Percentiles rank a stretch among this genome's conserved stretches.
Evolutionary conservation across 495 filamentous ascomycete genomes (phyloP).

Genomic region (Cercophora newfieldiana): DNA sequence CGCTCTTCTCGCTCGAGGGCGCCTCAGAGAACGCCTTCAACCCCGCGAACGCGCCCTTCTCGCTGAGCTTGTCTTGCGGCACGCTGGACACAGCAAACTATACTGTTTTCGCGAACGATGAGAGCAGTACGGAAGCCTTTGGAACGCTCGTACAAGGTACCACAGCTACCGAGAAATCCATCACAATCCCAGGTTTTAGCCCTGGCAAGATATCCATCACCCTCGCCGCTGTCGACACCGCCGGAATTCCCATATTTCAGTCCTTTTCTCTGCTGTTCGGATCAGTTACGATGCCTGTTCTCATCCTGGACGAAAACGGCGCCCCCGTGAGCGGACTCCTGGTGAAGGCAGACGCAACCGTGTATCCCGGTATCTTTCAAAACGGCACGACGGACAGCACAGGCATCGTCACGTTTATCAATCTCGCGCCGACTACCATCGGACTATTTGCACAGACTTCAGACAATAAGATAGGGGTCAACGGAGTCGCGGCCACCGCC

Average conservation of each 20-base stretch:
- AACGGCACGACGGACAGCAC: not conserved
- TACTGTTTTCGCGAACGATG: not conserved
- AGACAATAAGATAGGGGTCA: not conserved
- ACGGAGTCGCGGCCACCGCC: not conserved
- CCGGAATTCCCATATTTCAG: not conserved
- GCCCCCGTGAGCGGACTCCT: not conserved
- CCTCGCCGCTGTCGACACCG: not conserved
- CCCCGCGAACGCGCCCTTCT: not conserved
- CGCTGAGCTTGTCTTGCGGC: not conserved
- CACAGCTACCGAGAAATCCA: no score
- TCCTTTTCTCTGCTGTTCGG: not conserved
- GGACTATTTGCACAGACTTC: not conserved
- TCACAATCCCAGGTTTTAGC: not conserved
- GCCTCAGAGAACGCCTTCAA: not conserved
- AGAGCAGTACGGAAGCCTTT: no score
- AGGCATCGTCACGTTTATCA: constrained; percentile 3
- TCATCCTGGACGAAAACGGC: not conserved
- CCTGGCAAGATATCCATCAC: not conserved
- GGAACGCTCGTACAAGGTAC: no score
- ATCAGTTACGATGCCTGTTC: not conserved
- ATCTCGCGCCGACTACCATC: not conserved
- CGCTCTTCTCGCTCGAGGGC: not conserved
- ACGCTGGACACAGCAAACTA: not conserved
- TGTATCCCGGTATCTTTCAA: not conserved
- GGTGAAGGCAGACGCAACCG: not conserved